Evolutionary conservation across 2,329 filamentous ascomycete genomes (phyloP).

Genomic region (Coleophoma eucalyptorum): DNA sequence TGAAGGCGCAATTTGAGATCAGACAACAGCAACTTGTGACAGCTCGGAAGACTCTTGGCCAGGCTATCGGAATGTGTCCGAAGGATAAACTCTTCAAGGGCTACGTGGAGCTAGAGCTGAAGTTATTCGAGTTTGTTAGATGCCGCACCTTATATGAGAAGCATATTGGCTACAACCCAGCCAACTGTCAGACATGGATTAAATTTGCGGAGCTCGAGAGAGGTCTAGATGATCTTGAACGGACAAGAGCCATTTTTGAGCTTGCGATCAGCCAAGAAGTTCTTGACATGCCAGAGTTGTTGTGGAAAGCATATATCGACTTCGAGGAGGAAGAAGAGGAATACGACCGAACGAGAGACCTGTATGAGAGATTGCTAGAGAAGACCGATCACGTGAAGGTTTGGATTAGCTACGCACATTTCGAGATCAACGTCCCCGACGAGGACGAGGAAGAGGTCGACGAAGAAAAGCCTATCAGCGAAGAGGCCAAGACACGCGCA

Average conservation of each 20-base stretch:
- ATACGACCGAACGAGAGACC: conserved; percentile 72
- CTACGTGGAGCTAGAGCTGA: conserved; percentile 89
- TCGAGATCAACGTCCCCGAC: conserved; percentile 92
- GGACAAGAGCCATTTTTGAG: conserved; percentile 87
- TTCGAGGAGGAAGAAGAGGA: conserved; percentile 96
- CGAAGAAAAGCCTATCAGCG: conserved; percentile 65
- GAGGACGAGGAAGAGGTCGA: conserved; percentile 56
- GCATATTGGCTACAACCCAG: conserved; percentile 85
- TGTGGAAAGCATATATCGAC: conserved; percentile 98
- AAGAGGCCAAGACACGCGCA: conserved; percentile 78
- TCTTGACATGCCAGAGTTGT: conserved; percentile 93
- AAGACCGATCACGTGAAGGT: conserved; percentile 99
- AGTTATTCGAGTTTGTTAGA: conserved; percentile 88
- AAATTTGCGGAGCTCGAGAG: conserved; percentile 92
- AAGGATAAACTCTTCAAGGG: conserved; percentile 94
- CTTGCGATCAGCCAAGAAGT: conserved; percentile 77
- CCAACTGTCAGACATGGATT: conserved; percentile 94
- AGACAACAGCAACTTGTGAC: conserved; percentile 76
- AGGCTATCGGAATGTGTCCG: conserved; percentile 88
- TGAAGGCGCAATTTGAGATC: conserved; percentile 91
- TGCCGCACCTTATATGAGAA: conserved; percentile 93
- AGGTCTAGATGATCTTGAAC: conserved; percentile 83
- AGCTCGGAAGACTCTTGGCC: conserved; percentile 85
- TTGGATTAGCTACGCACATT: conserved; percentile 98
- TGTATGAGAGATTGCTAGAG: conserved; percentile 87